These are phyloP conservation scores for Cynanchum wilfordii DNA, from an alignment of 257 asterid genomes.

Conservation along the genomic window DNA sequence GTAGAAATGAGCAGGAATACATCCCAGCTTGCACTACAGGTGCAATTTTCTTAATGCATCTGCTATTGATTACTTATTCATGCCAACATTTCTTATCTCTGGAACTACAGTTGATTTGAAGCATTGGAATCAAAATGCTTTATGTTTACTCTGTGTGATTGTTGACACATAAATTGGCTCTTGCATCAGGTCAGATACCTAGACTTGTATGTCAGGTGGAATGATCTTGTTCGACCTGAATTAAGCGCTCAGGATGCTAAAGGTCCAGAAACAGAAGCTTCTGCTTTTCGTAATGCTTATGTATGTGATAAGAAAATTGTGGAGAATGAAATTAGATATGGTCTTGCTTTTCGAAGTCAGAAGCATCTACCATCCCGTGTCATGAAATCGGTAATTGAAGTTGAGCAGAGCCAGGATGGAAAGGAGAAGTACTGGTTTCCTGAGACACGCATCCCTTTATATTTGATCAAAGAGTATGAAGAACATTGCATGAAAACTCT, in stretches of 20 bases:
- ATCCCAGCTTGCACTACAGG: constrained; percentile 86
- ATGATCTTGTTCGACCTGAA: constrained; percentile 67
- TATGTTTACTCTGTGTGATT: background rate
- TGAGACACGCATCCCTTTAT: constrained; percentile 63
- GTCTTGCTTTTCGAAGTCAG: constrained; percentile 66
- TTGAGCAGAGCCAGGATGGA: constrained; percentile 49
- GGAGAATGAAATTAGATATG: constrained; percentile 52
- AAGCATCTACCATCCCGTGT: constrained; percentile 84
- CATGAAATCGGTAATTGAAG: constrained; percentile 56
- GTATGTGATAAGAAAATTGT: constrained; percentile 46
- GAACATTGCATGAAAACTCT: constrained; percentile 31
- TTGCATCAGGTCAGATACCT: constrained; percentile 71
- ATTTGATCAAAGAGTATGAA: constrained; percentile 73
- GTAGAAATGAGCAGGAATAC: constrained; percentile 67
- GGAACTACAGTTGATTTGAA: constrained; percentile 13
- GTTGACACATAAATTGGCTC: constrained; percentile 5
- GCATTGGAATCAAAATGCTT: background rate
- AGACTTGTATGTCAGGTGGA: constrained; percentile 72
- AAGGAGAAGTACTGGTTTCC: constrained; percentile 75
- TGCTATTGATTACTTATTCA: constrained; percentile 8
- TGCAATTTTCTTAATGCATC: constrained; percentile 22
- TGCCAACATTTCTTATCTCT: constrained; percentile 12
- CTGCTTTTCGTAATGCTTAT: constrained; percentile 74
- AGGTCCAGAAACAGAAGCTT: constrained; percentile 64
- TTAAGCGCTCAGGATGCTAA: constrained; percentile 52